These are phyloP conservation scores for Bipolaris bicolor DNA, from an alignment of 2,329 filamentous ascomycete species.

Conservation along the genomic window DNA sequence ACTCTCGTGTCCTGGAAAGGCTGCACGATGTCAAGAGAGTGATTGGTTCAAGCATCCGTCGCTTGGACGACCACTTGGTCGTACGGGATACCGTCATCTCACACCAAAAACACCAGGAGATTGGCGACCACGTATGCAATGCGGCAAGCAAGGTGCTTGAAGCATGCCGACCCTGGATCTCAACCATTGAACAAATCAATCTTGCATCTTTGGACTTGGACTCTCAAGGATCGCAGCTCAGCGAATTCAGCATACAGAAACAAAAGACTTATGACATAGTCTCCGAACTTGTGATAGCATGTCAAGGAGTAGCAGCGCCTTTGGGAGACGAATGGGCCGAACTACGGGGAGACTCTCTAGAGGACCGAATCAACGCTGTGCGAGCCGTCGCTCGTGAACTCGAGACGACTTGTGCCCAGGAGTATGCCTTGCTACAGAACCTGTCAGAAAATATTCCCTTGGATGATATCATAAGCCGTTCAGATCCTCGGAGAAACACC, in stretches of 20 bases:
- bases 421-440: conserved; percentile 85
- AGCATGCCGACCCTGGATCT: conserved; percentile 86
- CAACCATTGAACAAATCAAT: conserved; percentile 89
- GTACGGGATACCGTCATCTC: conserved; percentile 83
- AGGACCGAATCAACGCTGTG: conserved; percentile 83
- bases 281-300: conserved; percentile 84
- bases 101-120: conserved; percentile 74
- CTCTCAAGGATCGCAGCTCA: conserved; percentile 82
- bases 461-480: conserved; percentile 36
- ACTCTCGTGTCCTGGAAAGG: conserved; percentile 77
- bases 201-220: conserved; percentile 77
- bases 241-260: conserved; percentile 88
- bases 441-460: conserved; percentile 78
- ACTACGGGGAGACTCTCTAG: conserved; percentile 84
- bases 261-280: conserved; percentile 93
- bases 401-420: conserved; percentile 84
- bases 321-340: conserved; percentile 96
- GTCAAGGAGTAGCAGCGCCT: conserved; percentile 89
- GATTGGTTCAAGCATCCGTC: conserved; percentile 83
- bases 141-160: conserved; percentile 83
- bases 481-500: conserved; percentile 51
- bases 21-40: conserved; percentile 86
- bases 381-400: conserved; percentile 77
- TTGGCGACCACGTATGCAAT: conserved; percentile 82
- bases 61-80: conserved; percentile 82